Evolutionary conservation across 306 rosid species (phyloP).

Genomic region (Quercus alba): DNA sequence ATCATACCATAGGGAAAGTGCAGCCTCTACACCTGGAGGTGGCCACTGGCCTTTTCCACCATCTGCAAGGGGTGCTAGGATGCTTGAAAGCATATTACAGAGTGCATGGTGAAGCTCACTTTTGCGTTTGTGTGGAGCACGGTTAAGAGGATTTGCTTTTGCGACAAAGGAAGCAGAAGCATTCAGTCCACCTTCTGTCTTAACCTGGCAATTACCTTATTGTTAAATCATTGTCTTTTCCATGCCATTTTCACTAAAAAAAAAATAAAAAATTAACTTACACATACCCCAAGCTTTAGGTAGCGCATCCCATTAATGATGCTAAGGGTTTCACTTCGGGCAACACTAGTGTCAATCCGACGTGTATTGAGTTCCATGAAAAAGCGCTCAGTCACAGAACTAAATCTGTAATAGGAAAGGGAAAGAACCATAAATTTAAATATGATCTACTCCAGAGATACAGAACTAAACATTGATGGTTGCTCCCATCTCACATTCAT

Average conservation of each 20-base stretch:
- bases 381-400: conserved; percentile 97
- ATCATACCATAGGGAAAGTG: conserved; percentile 93
- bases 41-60: conserved; percentile 99
- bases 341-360: conserved; percentile 77
- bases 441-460: neutral
- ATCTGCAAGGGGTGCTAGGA: conserved; percentile 97
- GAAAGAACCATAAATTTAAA: conserved; percentile 17
- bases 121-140: conserved; percentile 93
- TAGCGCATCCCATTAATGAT: conserved; percentile 99
- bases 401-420: conserved; percentile 65
- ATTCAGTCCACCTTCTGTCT: conserved; percentile 96
- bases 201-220: conserved; percentile 63
- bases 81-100: conserved; percentile 94
- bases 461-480: conserved; percentile 1
- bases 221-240: conserved; percentile 28
- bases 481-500: neutral
- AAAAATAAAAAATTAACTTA: conserved; percentile 8
- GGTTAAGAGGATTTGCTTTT: conserved; percentile 96
- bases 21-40: conserved; percentile 93
- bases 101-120: conserved; percentile 97
- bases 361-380: conserved; percentile 97
- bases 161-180: conserved; percentile 99
- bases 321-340: conserved; percentile 96
- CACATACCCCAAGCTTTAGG: conserved; percentile 93
- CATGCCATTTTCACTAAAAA: conserved; percentile 18